These are phyloP conservation scores for Irpex sp. DNA, from an alignment of 1,284 basidiomycete genomes.

Conservation along the genomic window DNA sequence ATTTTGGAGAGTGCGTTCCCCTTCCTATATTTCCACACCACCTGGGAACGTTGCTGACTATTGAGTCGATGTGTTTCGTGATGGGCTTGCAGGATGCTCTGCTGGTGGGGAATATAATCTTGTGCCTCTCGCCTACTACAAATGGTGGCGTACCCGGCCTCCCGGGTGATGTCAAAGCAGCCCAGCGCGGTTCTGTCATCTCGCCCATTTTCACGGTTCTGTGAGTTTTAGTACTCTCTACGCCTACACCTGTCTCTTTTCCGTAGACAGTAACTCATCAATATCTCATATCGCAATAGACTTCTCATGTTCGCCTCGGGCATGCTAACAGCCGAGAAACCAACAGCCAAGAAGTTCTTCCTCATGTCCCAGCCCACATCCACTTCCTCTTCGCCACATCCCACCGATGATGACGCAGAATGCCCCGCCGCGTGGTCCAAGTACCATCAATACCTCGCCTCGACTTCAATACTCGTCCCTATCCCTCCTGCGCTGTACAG, in stretches of 20 bases:
- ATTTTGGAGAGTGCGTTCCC: constrained; percentile 75
- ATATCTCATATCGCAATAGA: constrained; percentile 27
- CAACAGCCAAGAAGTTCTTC: constrained; percentile 63
- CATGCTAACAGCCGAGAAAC: constrained; percentile 71
- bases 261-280: not conserved
- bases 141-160: constrained; percentile 36
- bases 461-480: constrained; percentile 66
- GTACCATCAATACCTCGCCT: constrained; percentile 54
- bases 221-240: constrained; percentile 33
- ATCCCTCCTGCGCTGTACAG: constrained; percentile 59
- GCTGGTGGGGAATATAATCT: constrained; percentile 73
- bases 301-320: constrained; percentile 69
- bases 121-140: constrained; percentile 55
- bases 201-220: constrained; percentile 65
- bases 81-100: constrained; percentile 46
- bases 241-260: not conserved
- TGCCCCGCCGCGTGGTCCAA: constrained; percentile 43
- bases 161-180: constrained; percentile 37
- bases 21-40: too few relatives aligned
- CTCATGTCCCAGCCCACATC: constrained; percentile 43
- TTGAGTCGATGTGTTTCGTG: not conserved
- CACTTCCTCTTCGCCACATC: not conserved
- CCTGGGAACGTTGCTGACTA: constrained; percentile 17
- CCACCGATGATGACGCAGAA: not conserved
- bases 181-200: constrained; percentile 57